phyloP scores from a whole-genome alignment of 495 filamentous ascomycete species.

The Xylaria acuta region DNA sequence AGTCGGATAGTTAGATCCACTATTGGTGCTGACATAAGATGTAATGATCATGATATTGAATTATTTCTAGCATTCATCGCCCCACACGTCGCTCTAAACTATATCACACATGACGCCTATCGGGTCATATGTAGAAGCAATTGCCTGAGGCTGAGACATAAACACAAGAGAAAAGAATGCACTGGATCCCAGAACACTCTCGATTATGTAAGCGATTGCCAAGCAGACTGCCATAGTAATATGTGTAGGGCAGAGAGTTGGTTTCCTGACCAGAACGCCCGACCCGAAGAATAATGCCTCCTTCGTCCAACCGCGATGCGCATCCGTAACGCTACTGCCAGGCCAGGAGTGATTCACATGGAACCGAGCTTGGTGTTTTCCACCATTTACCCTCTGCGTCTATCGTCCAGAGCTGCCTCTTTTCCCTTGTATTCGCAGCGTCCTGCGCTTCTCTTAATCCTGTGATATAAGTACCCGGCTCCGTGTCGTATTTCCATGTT shows the following conservation, averaged over 20 bases:
- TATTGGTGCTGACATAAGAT: slow-evolving; percentile 3
- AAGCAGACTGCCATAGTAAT: not conserved
- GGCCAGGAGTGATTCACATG: slow-evolving; percentile 30
- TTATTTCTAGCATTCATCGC: not conserved
- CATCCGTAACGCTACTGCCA: slow-evolving; percentile 36
- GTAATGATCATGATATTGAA: not conserved
- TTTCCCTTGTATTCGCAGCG: not conserved
- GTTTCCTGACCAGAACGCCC: not conserved
- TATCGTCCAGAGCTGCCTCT: not conserved
- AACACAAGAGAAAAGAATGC: not conserved
- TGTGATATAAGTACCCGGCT: not conserved
- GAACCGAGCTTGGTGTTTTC: slow-evolving; percentile 22
- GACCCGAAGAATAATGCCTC: not conserved
- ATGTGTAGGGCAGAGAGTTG: not conserved
- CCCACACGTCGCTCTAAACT: not conserved
- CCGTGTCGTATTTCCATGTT: not conserved
- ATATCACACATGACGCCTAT: not conserved
- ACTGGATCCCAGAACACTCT: not conserved
- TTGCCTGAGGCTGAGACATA: not conserved
- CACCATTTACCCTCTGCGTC: slow-evolving; percentile 12
- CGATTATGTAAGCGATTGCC: not conserved
- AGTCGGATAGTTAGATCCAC: not conserved
- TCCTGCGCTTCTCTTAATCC: not conserved
- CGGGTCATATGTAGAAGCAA: not conserved
- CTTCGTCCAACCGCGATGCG: slow-evolving; percentile 33